Evolutionary conservation across 805 yeast species (phyloP), one percentile per base, ranked within the genome.

Genomic region (Vanderwaltozyma tropicalis): DNA sequence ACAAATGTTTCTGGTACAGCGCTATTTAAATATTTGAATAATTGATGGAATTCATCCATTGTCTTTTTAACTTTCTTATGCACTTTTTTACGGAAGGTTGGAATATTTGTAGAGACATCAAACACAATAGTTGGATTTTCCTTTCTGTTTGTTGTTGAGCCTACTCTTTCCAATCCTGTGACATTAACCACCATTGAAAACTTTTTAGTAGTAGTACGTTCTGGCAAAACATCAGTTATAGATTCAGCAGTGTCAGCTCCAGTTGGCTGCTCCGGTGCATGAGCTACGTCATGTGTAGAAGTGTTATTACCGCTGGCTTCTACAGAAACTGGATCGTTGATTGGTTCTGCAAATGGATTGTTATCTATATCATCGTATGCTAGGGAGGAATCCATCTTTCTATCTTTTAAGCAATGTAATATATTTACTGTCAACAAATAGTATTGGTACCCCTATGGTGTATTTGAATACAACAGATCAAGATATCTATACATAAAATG

Each of bases 1-100:
- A 92, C 87, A 61, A 89, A 87, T 39, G 92, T 88, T 57, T 92
- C 97, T 24, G 89, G 79, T 51, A 87, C 81, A 28, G 94, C 83
- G 16, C 78, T 77, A 40, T 78, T 76, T 44, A 92, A 63, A 54
- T 82, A 89, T 46, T 76, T 76, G 60, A 83, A 84, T 50, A 92
- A 74, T 42, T 77, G 74, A 24, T 72, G 74, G 46, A 87, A 68
- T 57, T 92, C 98, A 41, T 71, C 71, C 53, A 76, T 81, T 0
- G 95, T 79, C 41, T 96, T 73, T 47, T 95, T 76, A 13, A 89
- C 64, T 39, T 79, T 88, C 38, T 77, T 75, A 58, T 82, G 87
- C 8, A 59, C 57, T 7, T 72, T 62, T 45, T 82, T 85, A 41
- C 96, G 68, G 57, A 76, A 92, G 28, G 78, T 74, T 13, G 94